Evolutionary conservation across 306 rosid genomes (phyloP), one percentile per base, ranked within the genome.

Genomic region (Crotalaria pallida): DNA sequence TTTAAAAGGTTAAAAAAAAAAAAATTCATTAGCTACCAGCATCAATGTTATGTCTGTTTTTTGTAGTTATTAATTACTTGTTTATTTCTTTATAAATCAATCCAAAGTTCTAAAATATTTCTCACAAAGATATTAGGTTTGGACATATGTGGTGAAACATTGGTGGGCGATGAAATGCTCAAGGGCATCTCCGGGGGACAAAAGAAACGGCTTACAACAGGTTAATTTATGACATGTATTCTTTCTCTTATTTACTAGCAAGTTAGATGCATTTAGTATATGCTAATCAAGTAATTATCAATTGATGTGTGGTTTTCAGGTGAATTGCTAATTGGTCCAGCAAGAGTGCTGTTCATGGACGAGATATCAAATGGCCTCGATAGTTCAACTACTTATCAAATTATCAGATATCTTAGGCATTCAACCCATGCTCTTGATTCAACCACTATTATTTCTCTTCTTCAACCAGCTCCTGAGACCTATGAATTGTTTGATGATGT

Each of bases 381-480:
- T 75, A 95, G 99, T 73, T 79, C 99, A 44, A 95, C 99, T 13
- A 91, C 97, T 52, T 89, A 89, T 67, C 97, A 95, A 76, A 95
- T 95, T 66, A 83, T 89, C 82, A 89, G 80, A 78, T 86, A 91
- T 81, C 97, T 95, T 55, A 91, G 78, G 85, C 96, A 91, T 91
- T 95, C 96, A 58, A 89, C 96, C 59, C 77, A 57, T 71, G 92
- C 96, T 73, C 96, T 95, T 36, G 97, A 91, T 79, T 53, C 92
- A 49, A 95, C 97, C 77, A 89, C 99, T 29, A 86, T 95, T 43
- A 87, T 95, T 68, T 91, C 99, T 71, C 91, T 95, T 73, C 97
- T 95, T 73, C 99, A 95, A 77, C 99, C 99, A 67, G 91, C 99
- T 80, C 99, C 99, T 1, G 99, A 91, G 88, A 95, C 99, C 67